Conservation (phyloP, 1,284 basidiomycete genomes). For the Papiliotrema nemorosa region DNA sequence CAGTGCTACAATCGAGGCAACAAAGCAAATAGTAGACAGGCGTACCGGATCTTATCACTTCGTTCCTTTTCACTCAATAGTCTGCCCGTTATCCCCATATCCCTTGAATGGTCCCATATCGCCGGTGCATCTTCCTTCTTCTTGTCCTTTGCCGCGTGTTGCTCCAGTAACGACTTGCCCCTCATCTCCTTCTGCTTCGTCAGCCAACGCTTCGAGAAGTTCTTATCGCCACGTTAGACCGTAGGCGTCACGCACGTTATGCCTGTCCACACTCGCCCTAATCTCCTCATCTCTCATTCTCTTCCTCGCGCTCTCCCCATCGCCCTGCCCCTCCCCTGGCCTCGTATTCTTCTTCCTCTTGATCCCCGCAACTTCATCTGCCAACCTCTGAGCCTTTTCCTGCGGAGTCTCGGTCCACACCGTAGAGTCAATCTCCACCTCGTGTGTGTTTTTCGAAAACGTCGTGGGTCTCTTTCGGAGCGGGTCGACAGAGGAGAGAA, state of each 20-base stretch:
- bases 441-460: conserved; percentile 40
- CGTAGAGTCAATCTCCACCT: conserved; percentile 53
- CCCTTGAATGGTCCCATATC: conserved; percentile 83
- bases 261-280: conserved; percentile 65
- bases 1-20: neutral
- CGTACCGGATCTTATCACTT: conserved; percentile 61
- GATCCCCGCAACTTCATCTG: conserved; percentile 80
- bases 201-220: conserved; percentile 3
- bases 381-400: conserved; percentile 74
- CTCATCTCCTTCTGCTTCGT: conserved; percentile 45
- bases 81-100: conserved; percentile 78
- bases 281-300: conserved; percentile 65
- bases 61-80: conserved; percentile 80
- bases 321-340: conserved; percentile 41
- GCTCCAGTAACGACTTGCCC: conserved; percentile 64
- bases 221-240: no score
- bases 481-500: conserved; percentile 67
- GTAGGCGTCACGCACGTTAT: conserved; percentile 77
- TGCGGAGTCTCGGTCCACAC: conserved; percentile 93
- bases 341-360: conserved; percentile 59
- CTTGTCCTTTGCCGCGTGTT: conserved; percentile 54
- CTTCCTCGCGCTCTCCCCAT: conserved; percentile 52
- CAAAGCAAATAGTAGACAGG: neutral
- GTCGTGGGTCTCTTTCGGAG: conserved; percentile 64
- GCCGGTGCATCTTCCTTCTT: conserved; percentile 56